phyloP scores from a whole-genome alignment of 768 basidiomycete genomes.

The Boletus subparvulus region DNA sequence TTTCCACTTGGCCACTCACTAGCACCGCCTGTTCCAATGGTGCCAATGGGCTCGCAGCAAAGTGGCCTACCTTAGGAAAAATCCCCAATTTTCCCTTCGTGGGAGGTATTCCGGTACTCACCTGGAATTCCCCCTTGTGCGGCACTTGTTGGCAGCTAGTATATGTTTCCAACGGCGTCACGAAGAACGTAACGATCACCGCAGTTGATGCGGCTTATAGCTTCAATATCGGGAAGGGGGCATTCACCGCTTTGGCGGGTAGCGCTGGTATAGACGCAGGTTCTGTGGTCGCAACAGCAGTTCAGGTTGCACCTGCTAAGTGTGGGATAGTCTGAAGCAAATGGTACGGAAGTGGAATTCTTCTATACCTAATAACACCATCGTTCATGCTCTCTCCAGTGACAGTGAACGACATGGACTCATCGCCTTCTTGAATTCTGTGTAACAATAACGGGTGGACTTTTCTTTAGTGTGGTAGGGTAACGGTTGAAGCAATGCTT shows the following conservation, averaged over 20 bases:
- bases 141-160: constrained; percentile 53
- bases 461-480: not conserved
- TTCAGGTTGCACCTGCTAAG: not conserved
- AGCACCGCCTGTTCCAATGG: constrained; percentile 12
- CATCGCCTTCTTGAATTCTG: not conserved
- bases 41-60: constrained; percentile 31
- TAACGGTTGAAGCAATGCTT: not conserved
- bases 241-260: not conserved
- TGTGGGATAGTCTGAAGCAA: not conserved
- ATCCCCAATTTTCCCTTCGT: constrained; percentile 37
- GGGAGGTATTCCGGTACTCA: constrained; percentile 26
- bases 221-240: not conserved
- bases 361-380: not conserved
- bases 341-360: not conserved
- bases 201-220: not conserved
- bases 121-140: constrained; percentile 52
- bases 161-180: not conserved
- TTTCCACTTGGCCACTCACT: constrained; percentile 15
- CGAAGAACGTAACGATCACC: not conserved
- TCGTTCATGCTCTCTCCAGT: not conserved
- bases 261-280: not conserved
- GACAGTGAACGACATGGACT: not conserved
- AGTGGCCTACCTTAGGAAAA: constrained; percentile 34
- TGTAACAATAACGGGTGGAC: not conserved
- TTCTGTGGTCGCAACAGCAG: not conserved